Conservation (phyloP, 371 early-diverging fungal genomes). For the Mucor irregularis region DNA sequence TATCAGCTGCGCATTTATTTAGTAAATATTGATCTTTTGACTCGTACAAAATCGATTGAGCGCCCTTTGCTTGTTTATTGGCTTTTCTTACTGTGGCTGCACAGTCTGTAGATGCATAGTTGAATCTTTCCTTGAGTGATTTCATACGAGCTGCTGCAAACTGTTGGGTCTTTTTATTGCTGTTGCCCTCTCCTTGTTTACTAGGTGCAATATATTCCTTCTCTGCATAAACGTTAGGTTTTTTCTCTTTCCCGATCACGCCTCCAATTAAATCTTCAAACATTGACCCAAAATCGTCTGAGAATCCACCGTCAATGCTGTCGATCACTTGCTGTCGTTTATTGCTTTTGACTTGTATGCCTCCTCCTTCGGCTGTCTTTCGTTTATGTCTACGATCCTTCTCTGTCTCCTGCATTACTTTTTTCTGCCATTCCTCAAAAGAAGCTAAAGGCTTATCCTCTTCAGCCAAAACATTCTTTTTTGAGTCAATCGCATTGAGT, state of each 20-base stretch:
- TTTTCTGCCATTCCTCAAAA: constrained; percentile 44
- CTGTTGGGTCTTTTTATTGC: constrained; percentile 15
- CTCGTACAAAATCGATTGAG: constrained; percentile 82
- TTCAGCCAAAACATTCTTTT: background rate
- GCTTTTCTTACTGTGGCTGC: constrained; percentile 86
- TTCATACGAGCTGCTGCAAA: constrained; percentile 32
- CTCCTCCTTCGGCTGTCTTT: constrained; percentile 4
- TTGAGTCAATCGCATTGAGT: background rate
- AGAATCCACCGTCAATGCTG: constrained; percentile 49
- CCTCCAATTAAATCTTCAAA: constrained; percentile 31
- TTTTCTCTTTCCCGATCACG: constrained; percentile 15
- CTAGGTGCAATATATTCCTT: constrained; percentile 35
- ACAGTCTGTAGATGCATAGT: constrained; percentile 93
- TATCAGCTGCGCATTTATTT: constrained; percentile 79
- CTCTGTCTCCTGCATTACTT: constrained; percentile 27
- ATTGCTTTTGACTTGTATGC: background rate
- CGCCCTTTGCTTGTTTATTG: constrained; percentile 83
- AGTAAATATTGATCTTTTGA: constrained; percentile 94
- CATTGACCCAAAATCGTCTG: constrained; percentile 51
- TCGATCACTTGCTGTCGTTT: constrained; percentile 42
- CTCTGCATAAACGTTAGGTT: constrained; percentile 34
- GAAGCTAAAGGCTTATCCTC: constrained; percentile 25
- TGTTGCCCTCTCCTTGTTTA: background rate
- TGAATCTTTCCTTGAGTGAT: constrained; percentile 80
- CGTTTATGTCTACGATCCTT: constrained; percentile 23